phyloP scores from a whole-genome alignment of 2,329 filamentous ascomycete species.

The Stachybotrys chartarum region DNA sequence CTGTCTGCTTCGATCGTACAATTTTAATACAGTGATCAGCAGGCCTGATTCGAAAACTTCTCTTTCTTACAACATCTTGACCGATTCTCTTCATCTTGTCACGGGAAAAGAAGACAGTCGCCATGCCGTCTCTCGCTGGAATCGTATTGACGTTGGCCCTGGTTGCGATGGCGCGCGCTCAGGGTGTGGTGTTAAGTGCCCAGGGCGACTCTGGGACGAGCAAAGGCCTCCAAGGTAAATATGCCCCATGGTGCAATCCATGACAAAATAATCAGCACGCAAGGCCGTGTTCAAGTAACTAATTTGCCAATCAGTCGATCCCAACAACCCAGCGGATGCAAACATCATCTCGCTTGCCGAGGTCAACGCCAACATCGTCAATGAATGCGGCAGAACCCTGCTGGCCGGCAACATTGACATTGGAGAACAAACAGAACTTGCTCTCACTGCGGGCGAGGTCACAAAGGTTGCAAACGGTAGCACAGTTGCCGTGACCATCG shows the following conservation, averaged over 20 bases:
- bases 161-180: neutral
- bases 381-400: constrained; percentile 1
- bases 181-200: neutral
- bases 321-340: neutral
- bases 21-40: too few species aligned
- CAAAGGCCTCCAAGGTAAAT: neutral
- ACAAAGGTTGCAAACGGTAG: neutral
- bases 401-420: neutral
- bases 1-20: too few species aligned
- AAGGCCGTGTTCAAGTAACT: neutral
- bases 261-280: neutral
- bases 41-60: neutral
- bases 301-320: neutral
- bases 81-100: neutral
- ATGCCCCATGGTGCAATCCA: neutral
- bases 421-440: constrained; percentile 1
- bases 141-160: neutral
- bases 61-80: neutral
- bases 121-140: neutral
- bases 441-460: neutral
- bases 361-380: neutral
- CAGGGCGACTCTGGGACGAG: neutral
- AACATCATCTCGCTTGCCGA: neutral
- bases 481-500: neutral
- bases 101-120: neutral